A percentile compares a stretch with the other conserved stretches of the same genome.
Evolutionary conservation across 495 filamentous ascomycete genomes (phyloP).

Genomic region (Lentithecium fluviatile): DNA sequence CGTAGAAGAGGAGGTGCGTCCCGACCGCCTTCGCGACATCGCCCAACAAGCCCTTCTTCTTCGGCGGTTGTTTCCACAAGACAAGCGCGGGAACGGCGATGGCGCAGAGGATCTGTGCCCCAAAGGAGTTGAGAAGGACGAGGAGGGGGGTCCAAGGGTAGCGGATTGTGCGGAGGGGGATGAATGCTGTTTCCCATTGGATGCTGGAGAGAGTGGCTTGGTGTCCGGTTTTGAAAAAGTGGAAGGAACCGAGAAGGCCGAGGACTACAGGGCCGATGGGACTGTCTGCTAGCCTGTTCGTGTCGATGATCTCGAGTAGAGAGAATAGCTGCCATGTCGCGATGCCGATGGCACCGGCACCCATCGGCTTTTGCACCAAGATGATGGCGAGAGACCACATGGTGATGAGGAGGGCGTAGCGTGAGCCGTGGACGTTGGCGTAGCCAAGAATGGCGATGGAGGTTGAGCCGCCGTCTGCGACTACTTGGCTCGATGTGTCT

Average conservation of each 20-base stretch:
- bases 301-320: conserved; percentile 83
- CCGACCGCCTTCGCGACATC: conserved; percentile 66
- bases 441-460: conserved; percentile 81
- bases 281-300: conserved; percentile 64
- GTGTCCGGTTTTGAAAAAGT: conserved; percentile 98
- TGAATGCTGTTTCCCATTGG: conserved; percentile 97
- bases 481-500: conserved; percentile 30
- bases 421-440: conserved; percentile 86
- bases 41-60: conserved; percentile 60
- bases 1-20: conserved; percentile 76
- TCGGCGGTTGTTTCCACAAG: conserved; percentile 75
- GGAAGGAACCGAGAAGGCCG: conserved; percentile 79
- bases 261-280: conserved; percentile 81
- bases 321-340: conserved; percentile 82
- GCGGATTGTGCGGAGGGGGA: conserved; percentile 74
- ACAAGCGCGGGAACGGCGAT: conserved; percentile 75
- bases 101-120: conserved; percentile 79
- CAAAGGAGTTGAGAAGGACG: conserved; percentile 82
- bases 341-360: conserved; percentile 75
- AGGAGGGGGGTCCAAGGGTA: conserved; percentile 88
- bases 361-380: conserved; percentile 93
- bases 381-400: conserved; percentile 73
- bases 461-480: conserved; percentile 46
- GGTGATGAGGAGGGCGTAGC: conserved; percentile 80
- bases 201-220: conserved; percentile 84